These are phyloP conservation scores for Acarospora socialis DNA, from an alignment of 2,329 filamentous ascomycete species.

Conservation along the genomic window DNA sequence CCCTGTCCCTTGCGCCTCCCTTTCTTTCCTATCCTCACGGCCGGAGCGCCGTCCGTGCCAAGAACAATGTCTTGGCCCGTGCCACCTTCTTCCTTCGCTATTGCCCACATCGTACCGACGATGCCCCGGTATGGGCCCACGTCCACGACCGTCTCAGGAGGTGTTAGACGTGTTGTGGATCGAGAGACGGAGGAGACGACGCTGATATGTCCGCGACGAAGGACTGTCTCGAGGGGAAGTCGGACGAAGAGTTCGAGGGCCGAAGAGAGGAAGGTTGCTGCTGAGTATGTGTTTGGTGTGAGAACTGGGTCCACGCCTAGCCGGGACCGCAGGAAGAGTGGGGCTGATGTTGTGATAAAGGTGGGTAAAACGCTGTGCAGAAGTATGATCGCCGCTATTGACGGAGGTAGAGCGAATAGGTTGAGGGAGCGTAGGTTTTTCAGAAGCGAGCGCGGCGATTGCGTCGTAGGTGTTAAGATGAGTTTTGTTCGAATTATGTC, in stretches of 20 bases:
- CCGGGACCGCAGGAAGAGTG: slow-evolving; percentile 72
- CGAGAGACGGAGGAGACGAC: slow-evolving; percentile 36
- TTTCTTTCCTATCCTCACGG: slow-evolving; percentile 22
- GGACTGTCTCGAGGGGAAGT: slow-evolving; percentile 79
- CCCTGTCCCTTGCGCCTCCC: slow-evolving; percentile 39
- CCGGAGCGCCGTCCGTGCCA: slow-evolving; percentile 15
- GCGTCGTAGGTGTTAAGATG: slow-evolving; percentile 67
- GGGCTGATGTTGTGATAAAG: slow-evolving; percentile 65
- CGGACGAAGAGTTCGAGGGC: slow-evolving; percentile 71
- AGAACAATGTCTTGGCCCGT: slow-evolving; percentile 21
- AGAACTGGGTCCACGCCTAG: slow-evolving; percentile 69
- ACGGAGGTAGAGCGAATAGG: slow-evolving; percentile 58
- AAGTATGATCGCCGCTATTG: slow-evolving; percentile 58
- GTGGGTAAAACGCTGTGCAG: slow-evolving; percentile 76
- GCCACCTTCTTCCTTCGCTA: slow-evolving; percentile 67
- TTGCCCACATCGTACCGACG: slow-evolving; percentile 79
- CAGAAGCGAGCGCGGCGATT: slow-evolving; percentile 62
- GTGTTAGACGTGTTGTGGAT: slow-evolving; percentile 14
- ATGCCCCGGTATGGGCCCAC: slow-evolving; percentile 73
- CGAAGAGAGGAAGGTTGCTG: slow-evolving; percentile 69
- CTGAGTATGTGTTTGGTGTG: slow-evolving; percentile 66
- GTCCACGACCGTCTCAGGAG: slow-evolving; percentile 61
- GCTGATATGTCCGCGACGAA: slow-evolving; percentile 73
- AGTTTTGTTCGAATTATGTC: slow-evolving; percentile 80
- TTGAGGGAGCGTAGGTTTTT: slow-evolving; percentile 65